Percentiles rank a stretch among this genome's conserved stretches.
Evolutionary conservation across 2,329 filamentous ascomycete genomes (phyloP).

Genomic region (Aspergillus ustus): DNA sequence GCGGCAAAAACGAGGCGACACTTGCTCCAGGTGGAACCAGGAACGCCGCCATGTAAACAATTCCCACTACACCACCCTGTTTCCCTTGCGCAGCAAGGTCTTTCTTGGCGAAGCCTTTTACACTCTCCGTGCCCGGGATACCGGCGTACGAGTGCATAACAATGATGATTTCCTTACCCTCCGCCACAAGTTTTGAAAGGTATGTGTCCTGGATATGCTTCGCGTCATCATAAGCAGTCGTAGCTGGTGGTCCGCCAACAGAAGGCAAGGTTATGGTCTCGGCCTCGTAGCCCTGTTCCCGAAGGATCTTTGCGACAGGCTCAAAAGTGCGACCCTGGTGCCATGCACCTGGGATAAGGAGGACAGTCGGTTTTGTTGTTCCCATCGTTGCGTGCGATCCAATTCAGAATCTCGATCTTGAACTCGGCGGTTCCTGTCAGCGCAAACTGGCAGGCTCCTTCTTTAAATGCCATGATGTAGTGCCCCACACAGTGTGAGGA

Average conservation of each 20-base stretch:
- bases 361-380: background rate
- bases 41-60: background rate
- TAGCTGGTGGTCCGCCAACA: background rate
- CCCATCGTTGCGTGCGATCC: background rate
- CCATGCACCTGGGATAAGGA: slow-evolving; percentile 1
- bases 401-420: background rate
- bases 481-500: background rate
- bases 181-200: background rate
- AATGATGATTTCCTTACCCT: background rate
- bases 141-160: slow-evolving; percentile 3
- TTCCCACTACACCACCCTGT: background rate
- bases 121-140: background rate
- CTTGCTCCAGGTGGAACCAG: background rate
- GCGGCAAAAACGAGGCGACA: background rate
- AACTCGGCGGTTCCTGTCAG: background rate
- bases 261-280: background rate
- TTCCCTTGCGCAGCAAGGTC: background rate
- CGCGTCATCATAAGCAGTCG: background rate
- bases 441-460: background rate
- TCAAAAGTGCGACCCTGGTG: background rate
- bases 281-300: background rate
- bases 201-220: background rate
- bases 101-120: background rate
- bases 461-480: background rate
- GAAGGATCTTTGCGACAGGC: background rate